Base-by-base conservation (phyloP, 768 basidiomycete genomes). In the Agaricus subrufescens region DNA sequence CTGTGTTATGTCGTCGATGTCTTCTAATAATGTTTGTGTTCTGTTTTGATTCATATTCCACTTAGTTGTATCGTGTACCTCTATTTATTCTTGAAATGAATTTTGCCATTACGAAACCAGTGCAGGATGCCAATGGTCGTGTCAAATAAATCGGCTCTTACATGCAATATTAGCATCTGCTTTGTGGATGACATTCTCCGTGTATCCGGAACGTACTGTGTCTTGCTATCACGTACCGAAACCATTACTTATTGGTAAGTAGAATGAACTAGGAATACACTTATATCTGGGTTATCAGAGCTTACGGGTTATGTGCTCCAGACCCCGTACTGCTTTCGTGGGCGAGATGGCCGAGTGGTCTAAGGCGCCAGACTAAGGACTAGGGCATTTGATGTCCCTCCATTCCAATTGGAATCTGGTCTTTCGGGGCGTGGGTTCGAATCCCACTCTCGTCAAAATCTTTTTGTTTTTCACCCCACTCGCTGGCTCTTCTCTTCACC, bases 271-370 rank as follows among this genome's bases (percentile, higher is more conserved):
- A 19, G 19, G 19, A 19, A 19, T 19, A 19, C 19, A 19, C 19
- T 19, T 19, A 19, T 19, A 19, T 19, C 19, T 19, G 19, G 19
- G 19, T 37, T 23, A 8, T 7, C 3, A 2, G 14, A 8, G 25
- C 4, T 26, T 14, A 40, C 3, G 27, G 19, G 23, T 37, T 27
- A 25, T 2, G 12, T 27, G 29, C 4, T 19, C n/a, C 5, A 11
- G 15, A 14, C 23, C n/a, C 4, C 19, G 4, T 1, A 4, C 2
- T 2, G 3, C 2, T 11, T 54, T 5, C 48, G 43, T 14, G 12
- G 61, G 61, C 58, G 78, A 83, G 83, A 85, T 86, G 84, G 84
- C 84, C 84, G 84, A 85, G 84, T 82, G 84, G 84, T 85, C 84
- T 82, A 85, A 85, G 84, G 84, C 84, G 84, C 82, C 82, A 86